These are phyloP conservation scores for Gnomoniopsis sp. DNA, from an alignment of 2,329 filamentous ascomycete species.

Conservation along the genomic window DNA sequence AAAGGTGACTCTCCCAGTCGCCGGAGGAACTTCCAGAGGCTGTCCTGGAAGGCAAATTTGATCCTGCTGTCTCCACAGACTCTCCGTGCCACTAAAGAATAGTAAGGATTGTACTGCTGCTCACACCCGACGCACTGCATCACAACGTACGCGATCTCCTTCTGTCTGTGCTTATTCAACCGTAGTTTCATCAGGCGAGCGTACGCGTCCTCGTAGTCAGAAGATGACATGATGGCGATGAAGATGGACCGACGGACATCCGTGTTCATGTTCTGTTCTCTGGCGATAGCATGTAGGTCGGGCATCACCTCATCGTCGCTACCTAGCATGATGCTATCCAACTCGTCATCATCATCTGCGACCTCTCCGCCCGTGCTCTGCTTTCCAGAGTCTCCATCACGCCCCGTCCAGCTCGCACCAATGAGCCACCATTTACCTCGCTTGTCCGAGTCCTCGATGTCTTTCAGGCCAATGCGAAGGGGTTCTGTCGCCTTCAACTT, in stretches of 20 bases:
- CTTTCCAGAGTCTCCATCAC: slow-evolving; percentile 18
- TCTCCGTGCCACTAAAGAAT: slow-evolving; percentile 76
- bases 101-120: slow-evolving; percentile 86
- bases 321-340: slow-evolving; percentile 24
- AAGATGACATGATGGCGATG: slow-evolving; percentile 80
- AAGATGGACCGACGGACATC: slow-evolving; percentile 89
- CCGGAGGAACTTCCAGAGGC: slow-evolving; percentile 82
- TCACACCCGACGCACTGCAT: slow-evolving; percentile 85
- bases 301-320: slow-evolving; percentile 52
- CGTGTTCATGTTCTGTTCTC: slow-evolving; percentile 81
- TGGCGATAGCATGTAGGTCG: slow-evolving; percentile 71
- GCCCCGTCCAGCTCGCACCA: slow-evolving; percentile 79
- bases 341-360: slow-evolving; percentile 34
- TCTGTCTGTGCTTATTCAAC: slow-evolving; percentile 80
- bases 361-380: slow-evolving; percentile 21
- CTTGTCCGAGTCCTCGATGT: slow-evolving; percentile 79
- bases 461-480: slow-evolving; percentile 73
- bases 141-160: slow-evolving; percentile 83
- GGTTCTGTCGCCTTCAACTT: slow-evolving; percentile 74
- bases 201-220: slow-evolving; percentile 80
- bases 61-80: slow-evolving; percentile 74
- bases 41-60: slow-evolving; percentile 81
- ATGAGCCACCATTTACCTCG: slow-evolving; percentile 98
- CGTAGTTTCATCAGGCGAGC: slow-evolving; percentile 75
- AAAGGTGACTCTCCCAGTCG: slow-evolving; percentile 78